Evolutionary conservation across 2,329 filamentous ascomycete species (phyloP).

Genomic region (Chaetoscypha palmicola): DNA sequence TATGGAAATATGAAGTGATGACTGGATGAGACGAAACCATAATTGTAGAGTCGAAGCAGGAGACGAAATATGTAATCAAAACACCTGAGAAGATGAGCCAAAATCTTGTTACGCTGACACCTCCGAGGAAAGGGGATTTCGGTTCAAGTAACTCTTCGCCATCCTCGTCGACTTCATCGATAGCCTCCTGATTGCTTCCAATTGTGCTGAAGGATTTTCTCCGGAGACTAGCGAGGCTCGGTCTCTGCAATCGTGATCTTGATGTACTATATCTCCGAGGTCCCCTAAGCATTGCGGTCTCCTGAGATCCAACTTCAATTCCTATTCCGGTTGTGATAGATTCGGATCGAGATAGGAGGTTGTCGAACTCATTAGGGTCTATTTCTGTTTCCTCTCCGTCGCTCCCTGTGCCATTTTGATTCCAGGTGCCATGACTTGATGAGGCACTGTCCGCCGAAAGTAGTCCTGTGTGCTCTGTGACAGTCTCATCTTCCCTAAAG

Average conservation of each 20-base stretch:
- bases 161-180: constrained; percentile 13
- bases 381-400: constrained; percentile 36
- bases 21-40: constrained; percentile 78
- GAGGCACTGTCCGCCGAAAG: constrained; percentile 7
- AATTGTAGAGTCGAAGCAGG: constrained; percentile 68
- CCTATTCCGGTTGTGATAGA: constrained; percentile 26
- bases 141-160: constrained; percentile 12
- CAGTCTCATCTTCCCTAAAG: no score
- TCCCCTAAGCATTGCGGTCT: constrained; percentile 28
- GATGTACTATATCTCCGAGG: constrained; percentile 21
- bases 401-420: constrained; percentile 9
- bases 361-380: constrained; percentile 28
- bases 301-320: constrained; percentile 26
- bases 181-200: constrained; percentile 14
- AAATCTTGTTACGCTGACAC: constrained; percentile 43
- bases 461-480: constrained; percentile 15
- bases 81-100: constrained; percentile 56
- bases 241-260: constrained; percentile 10
- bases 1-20: constrained; percentile 72
- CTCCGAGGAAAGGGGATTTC: constrained; percentile 34
- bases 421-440: constrained; percentile 9
- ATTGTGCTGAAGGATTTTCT: constrained; percentile 21
- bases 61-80: constrained; percentile 50
- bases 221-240: constrained; percentile 17
- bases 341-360: constrained; percentile 24